Evolutionary conservation across 176 grass and related monocot species (phyloP), one percentile per base, ranked within the genome.

Genomic region (Oryza longistaminata): DNA sequence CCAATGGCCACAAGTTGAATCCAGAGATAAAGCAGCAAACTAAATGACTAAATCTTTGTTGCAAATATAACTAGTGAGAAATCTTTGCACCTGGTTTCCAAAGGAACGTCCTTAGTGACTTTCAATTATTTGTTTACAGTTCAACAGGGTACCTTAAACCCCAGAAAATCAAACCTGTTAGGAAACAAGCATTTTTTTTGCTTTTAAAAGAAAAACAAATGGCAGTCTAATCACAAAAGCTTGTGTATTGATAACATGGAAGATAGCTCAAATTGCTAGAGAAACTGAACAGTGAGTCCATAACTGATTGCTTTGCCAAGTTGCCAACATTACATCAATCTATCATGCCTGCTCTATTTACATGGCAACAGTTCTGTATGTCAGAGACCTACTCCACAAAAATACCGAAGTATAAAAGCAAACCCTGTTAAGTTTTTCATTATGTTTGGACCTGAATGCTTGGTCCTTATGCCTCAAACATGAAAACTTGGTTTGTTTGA

Each of bases 1-100:
- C 68, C 13, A 61, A 82, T 72, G 68, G 49, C 34, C 68, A 43
- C n/a, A 71, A 71, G 52, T 72, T 11, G 35, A 76, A 80, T 2
- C 11, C 42, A 21, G 15, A 66, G 40, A 58, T 27, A 82, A 33
- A 42, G 39, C 8, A 60, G 45, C 79, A 82, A 71, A 55, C 33
- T 71, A 60, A 82, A 34, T 81, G 14, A 24, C 7, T 70, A 81
- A 70, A 72, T 72, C 8, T 61, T 29, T 61, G 12, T 52, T 71
- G 29, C 1, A 81, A 14, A 72, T 62, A 82, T 29, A 62, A 62
- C 4, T 6, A 70, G 26, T 61, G 50, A 43, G 7, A 71, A 58
- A 70, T 13, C 37, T 46, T 81, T 55, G 42, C 15, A 31, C 14
- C 39, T 31, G 40, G 39, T 81, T 70, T 67, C 52, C 31, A 55